Conservation (phyloP, 179 eudicot genomes). For the Nepenthes alata region DNA sequence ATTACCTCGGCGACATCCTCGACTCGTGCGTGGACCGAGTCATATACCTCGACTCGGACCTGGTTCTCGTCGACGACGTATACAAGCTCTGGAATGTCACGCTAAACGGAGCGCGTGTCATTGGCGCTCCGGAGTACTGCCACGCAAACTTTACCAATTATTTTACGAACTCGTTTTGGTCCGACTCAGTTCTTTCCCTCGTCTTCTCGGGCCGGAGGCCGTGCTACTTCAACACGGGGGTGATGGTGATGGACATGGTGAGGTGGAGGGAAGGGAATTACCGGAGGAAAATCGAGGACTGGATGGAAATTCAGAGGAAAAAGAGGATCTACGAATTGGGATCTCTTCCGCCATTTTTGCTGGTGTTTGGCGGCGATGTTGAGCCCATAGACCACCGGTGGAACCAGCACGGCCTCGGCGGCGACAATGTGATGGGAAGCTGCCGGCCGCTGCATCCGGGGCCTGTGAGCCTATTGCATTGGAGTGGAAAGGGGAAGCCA, state of each 20-base stretch:
- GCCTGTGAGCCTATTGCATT: constrained; percentile 74
- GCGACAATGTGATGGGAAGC: constrained; percentile 67
- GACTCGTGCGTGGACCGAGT: constrained; percentile 65
- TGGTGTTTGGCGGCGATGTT: constrained; percentile 55
- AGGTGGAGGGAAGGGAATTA: constrained; percentile 46
- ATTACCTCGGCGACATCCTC: constrained; percentile 69
- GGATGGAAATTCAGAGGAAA: constrained; percentile 85
- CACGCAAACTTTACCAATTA: constrained; percentile 78
- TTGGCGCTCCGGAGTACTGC: constrained; percentile 93
- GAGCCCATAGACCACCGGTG: constrained; percentile 68
- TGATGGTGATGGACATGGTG: constrained; percentile 77
- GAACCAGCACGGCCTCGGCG: constrained; percentile 92
- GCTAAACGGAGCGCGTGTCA: constrained; percentile 25
- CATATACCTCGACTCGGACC: constrained; percentile 79
- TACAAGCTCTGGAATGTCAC: constrained; percentile 51
- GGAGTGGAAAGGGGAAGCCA: constrained; percentile 90
- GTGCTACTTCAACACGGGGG: constrained; percentile 93
- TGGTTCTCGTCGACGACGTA: constrained; percentile 70
- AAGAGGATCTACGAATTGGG: constrained; percentile 73
- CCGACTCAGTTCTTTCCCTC: constrained; percentile 29
- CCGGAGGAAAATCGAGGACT: constrained; percentile 36
- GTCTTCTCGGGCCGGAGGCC: constrained; percentile 28
- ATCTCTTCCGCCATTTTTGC: constrained; percentile 65
- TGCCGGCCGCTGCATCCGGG: constrained; percentile 71
- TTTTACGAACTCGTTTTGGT: constrained; percentile 66